Base-by-base conservation (phyloP, 768 basidiomycete species). In the Kwoniella europaea region DNA sequence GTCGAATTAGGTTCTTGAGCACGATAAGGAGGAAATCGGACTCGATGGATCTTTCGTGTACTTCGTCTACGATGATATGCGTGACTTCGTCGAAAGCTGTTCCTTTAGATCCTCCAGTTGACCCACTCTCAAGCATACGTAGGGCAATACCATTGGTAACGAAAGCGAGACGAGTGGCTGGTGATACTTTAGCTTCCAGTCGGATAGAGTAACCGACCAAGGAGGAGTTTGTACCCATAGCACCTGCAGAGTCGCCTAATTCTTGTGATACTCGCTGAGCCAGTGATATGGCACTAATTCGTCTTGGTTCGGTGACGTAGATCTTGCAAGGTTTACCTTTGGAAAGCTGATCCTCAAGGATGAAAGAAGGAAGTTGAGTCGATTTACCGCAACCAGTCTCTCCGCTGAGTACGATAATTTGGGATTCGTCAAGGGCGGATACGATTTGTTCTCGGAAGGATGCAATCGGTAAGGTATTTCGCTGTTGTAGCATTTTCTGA, bases 61-160 rank as follows among this genome's bases (percentile, higher is more conserved):
- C 92, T 85, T 99, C 96, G 75, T 99, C 96, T 54, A 98, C 91
- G 69, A 99, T 91, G 80, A 99, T 90, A 79, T 97, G 94, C n/a
- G 97, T 98, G 65, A 98, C 89, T 73, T 98, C 95, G 79, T 96
- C 93, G 73, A 98, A 92, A 2, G 92, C 90, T 7, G 89, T 89
- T n/a, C 90, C 90, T 72, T 88, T 88, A 7, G 90, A 91, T 18
- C 86, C 88, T 53, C 86, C 86, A 4, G 90, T 90, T 24, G 89
- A 88, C 3, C 91, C 91, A 41, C 89, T 87, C 86, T 99, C 96
- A n/a, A 99, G 85, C 97, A 98, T 98, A 54, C 97, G 90, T 27
- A 98, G 85, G 0, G 96, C 94, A 70, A 99, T 96, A 74, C 96
- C 96, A 76, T 94, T 93, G 2, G 94, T 97, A 16, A 95, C 91